Evolutionary conservation across 2,329 filamentous ascomycete species (phyloP), one percentile per base, ranked within the genome.

Genomic region (Stachybotrys chartarum): DNA sequence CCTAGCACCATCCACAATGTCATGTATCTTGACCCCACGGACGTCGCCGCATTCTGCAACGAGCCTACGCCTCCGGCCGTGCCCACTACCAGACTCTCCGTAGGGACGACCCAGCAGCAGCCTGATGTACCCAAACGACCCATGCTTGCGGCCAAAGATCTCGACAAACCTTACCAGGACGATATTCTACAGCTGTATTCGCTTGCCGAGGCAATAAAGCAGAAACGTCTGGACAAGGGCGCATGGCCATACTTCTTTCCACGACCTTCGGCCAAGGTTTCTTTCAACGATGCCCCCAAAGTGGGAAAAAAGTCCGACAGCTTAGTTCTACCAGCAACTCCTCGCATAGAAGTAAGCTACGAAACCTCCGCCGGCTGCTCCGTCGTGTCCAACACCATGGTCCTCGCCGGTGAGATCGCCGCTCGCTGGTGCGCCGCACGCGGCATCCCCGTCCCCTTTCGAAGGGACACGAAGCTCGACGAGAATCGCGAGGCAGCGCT

Each of bases 401-500:
- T 81, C 44, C 72, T 86, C 5, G 84, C 83, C 12, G 83, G 82
- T 54, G 77, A 86, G 62, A 71, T 85, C 30, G 83, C 81, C 44
- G 84, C 83, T 18, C 73, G 72, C 32, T 88, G 83, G 82, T 86
- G 83, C 63, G 64, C 74, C 50, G 75, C 77, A 24, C 79, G 84
- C 52, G 70, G 73, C 18, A 79, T 88, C 53, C 79, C 83, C 42
- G 74, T 84, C 31, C 82, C 84, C 7, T 88, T 81, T 68, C 81
- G 79, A 55, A 73, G 74, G 35, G 77, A 83, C 60, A 69, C 72
- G 18, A 75, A 73, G 12, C 47, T 74, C 58, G 52, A 65, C 54
- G 61, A 66, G 57, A 69, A 79, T 7, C 50, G 68, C 58, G 64
- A 51, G 31, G 66, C 67, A 1, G 61, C 63, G 14, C 67, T 69